Base-by-base conservation (phyloP, 23 red algal species). In the Gracilaria domingensis region DNA sequence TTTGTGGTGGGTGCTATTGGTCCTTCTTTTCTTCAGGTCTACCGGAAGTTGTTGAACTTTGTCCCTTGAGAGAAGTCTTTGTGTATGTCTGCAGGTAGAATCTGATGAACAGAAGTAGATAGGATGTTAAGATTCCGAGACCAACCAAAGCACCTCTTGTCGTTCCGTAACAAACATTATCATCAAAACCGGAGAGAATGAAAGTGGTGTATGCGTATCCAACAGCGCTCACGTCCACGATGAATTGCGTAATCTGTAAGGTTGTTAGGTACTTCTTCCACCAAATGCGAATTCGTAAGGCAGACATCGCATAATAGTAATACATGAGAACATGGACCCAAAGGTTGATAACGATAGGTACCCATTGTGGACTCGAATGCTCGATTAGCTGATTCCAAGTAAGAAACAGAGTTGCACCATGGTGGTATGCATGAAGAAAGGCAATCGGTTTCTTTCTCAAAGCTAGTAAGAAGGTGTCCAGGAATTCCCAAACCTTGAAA, bases 271-370 rank as follows among this genome's bases (percentile, higher is more conserved):
- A 83, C 79, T 93, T 90, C 62, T 95, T 95, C 97, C 97, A 99
- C 97, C 97, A 99, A 30, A 94, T 84, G 29, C 74, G 58, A 57
- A 93, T 90, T 30, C 87, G 71, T 21, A 96, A 61, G 9, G 93
- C 94, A n/a, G 97, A 85, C 91, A 96, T 89, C 34, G 94, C 95
- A 75, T 96, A 99, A 84, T 99, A 99, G 71, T 96, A 99, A 57
- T 99, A 99, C 97, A 99, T 99, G 61, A 96, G 57, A 25, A 99
- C 89, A 66, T 99, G 97, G 57, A 99, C 94, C 83, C 84, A 92
- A 11, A 99, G 86, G 84, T 99, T 99, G 82, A 99, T 77, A 35
- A 93, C 77, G 75, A 99, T 99, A 17, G 94, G 93, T 20, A 96
- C 97, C 97, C 97, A 99, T 65, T 99, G 97, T 11, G 93, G 91